phyloP scores from a whole-genome alignment of 1,139 yeast genomes.

The Candida sanyaensis region DNA sequence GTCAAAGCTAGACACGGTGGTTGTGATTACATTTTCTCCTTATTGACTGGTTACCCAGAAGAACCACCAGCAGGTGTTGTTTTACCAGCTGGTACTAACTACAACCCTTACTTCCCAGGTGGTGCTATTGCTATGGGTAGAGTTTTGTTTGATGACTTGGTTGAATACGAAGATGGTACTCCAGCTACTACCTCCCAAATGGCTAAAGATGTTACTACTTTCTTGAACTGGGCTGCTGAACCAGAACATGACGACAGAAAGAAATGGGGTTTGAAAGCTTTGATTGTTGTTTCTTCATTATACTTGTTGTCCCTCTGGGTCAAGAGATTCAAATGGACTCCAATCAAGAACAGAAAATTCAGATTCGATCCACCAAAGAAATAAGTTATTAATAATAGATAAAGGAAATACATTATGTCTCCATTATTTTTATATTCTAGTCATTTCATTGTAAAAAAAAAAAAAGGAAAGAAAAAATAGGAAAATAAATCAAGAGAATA shows the following conservation, averaged over 20 bases:
- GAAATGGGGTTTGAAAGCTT: constrained; percentile 93
- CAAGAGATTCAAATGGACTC: constrained; percentile 98
- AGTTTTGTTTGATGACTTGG: constrained; percentile 94
- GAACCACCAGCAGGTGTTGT: constrained; percentile 98
- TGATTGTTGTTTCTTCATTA: constrained; percentile 75
- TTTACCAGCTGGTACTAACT: constrained; percentile 91
- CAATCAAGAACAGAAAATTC: constrained; percentile 93
- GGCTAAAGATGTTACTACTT: constrained; percentile 97
- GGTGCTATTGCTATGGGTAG: constrained; percentile 99
- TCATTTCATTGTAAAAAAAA: constrained; percentile 2
- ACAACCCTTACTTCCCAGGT: constrained; percentile 99
- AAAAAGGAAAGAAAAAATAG: neutral
- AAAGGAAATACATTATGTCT: constrained; percentile 2
- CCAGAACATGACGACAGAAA: constrained; percentile 99
- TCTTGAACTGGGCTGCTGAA: constrained; percentile 98
- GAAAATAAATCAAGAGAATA: neutral
- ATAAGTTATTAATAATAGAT: constrained; percentile 11
- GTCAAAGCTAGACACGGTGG: constrained; percentile 99
- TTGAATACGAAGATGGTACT: constrained; percentile 98
- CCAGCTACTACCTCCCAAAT: constrained; percentile 98
- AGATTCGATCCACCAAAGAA: constrained; percentile 76
- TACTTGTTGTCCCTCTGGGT: constrained; percentile 87
- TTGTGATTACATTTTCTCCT: constrained; percentile 89
- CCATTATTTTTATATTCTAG: constrained; percentile 1
- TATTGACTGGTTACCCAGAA: constrained; percentile 98